Conservation (phyloP, 2,329 filamentous ascomycete genomes). For the Paramyrothecium sp. region DNA sequence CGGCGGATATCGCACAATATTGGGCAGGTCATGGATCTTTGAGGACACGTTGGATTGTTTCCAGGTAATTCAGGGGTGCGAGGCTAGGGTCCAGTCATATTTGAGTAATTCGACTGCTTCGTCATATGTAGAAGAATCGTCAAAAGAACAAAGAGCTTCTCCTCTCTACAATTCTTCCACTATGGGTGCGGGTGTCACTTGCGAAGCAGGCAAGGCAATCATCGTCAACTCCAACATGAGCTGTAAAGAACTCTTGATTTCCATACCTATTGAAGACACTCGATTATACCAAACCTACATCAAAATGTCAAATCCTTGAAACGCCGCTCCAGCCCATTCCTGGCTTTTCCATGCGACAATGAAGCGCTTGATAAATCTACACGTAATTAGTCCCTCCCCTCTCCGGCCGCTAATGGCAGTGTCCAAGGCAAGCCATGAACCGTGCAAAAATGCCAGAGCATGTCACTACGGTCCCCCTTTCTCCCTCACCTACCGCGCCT, state of each 20-base stretch:
- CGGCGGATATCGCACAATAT: neutral
- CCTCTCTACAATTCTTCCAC: too few relatives aligned
- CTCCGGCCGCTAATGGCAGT: neutral
- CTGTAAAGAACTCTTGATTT: too few relatives aligned
- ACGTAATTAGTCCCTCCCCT: neutral
- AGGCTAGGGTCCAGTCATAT: neutral
- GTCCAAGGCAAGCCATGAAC: neutral
- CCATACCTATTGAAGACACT: too few relatives aligned
- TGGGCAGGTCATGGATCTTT: neutral
- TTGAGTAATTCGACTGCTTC: neutral
- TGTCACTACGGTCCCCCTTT: neutral
- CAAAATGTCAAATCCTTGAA: neutral
- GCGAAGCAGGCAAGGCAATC: too few relatives aligned
- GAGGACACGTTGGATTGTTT: neutral
- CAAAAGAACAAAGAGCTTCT: neutral
- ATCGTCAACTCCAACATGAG: too few relatives aligned
- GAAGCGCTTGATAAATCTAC: neutral
- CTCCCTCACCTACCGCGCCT: conserved; percentile 11
- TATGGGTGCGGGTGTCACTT: too few relatives aligned
- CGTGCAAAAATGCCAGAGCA: too few relatives aligned
- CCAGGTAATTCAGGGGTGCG: neutral
- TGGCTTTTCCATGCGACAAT: neutral
- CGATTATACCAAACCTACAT: neutral
- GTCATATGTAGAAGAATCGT: neutral
- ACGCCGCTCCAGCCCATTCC: neutral